Base-by-base conservation (phyloP, 2,329 filamentous ascomycete species). In the Juglanconis sp. region DNA sequence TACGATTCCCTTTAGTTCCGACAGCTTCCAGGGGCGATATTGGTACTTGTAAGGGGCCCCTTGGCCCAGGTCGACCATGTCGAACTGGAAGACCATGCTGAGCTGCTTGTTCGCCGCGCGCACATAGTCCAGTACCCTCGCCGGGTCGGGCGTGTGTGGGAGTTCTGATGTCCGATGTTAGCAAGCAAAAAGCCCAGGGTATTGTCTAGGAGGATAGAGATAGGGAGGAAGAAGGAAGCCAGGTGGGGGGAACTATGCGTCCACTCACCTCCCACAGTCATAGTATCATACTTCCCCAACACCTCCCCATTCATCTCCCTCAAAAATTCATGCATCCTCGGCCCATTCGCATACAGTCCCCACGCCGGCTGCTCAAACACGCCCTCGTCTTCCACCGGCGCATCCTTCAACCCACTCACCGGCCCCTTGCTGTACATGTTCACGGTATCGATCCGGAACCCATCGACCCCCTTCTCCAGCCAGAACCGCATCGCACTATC, bases 391-490 rank as follows among this genome's bases (percentile, higher is more conserved):
- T 77, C 73, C 46, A 86, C 71, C 0, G 84, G 81, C 0, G 85
- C 86, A 64, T 89, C 84, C 0, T 80, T 81, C 57, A 86, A 83
- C 1, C 74, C 76, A 4, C 54, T 11, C 11, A 63, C 61, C 4
- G 79, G 79, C 0, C 80, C 81, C 67, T 90, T 90, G 67, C 83
- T 59, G 49, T 87, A 88, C 74, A 89, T 82, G 70, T 90, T 90
- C 72, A 91, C 87, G 0, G 88, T 87, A 67, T 91, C 88, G 73
- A 91, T 82, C n/a, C 88, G 81, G 76, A 91, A 91, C 3, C 88
- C 88, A 51, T 88, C 84, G 0, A 90, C 86, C 3, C 90, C 90
- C 36, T 84, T 83, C 53, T 90, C 77, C 0, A 95, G 81, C 91
- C 91, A 95, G 71, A 93, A 95, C 35, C 83, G 81, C 83, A 93